These are phyloP conservation scores for Moesziomyces aphidis DNA, from an alignment of 1,284 basidiomycete species.

Conservation along the genomic window DNA sequence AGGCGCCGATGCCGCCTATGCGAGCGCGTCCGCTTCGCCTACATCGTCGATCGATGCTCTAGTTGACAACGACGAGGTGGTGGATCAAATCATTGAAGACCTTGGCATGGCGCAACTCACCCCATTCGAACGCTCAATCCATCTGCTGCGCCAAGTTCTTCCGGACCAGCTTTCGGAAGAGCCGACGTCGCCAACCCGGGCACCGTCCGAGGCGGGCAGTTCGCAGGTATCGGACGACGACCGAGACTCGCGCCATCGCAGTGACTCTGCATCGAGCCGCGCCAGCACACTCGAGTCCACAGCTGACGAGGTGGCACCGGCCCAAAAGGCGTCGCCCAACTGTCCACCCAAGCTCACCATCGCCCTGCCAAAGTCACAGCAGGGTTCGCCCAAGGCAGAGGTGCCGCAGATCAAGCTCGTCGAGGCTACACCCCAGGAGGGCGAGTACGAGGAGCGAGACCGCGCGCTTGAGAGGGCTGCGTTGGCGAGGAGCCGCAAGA, in stretches of 20 bases:
- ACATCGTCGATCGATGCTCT: constrained; percentile 21
- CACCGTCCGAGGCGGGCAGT: constrained; percentile 3
- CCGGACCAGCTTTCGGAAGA: constrained; percentile 5
- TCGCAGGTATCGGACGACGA: constrained; percentile 15
- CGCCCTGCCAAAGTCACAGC: neutral
- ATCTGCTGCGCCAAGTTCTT: constrained; percentile 24
- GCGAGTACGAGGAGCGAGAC: constrained; percentile 25
- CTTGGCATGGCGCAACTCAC: constrained; percentile 19
- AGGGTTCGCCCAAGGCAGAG: neutral
- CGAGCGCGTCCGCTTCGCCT: neutral
- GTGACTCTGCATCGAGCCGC: constrained; percentile 26
- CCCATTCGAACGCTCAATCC: constrained; percentile 28
- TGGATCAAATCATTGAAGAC: constrained; percentile 26
- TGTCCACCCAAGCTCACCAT: constrained; percentile 33
- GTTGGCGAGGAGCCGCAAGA: constrained; percentile 1
- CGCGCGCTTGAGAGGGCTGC: constrained; percentile 2
- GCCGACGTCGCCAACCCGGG: neutral
- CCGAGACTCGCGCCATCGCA: constrained; percentile 18
- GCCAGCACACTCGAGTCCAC: constrained; percentile 23
- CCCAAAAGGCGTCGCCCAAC: constrained; percentile 3
- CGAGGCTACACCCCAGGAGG: constrained; percentile 31
- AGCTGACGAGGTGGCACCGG: neutral
- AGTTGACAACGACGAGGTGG: constrained; percentile 34
- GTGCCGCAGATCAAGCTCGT: constrained; percentile 27
- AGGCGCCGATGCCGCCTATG: constrained; percentile 2